Evolutionary conservation across 2,329 filamentous ascomycete species (phyloP), one percentile per base, ranked within the genome.

Genomic region (Gnomoniopsis sp.): DNA sequence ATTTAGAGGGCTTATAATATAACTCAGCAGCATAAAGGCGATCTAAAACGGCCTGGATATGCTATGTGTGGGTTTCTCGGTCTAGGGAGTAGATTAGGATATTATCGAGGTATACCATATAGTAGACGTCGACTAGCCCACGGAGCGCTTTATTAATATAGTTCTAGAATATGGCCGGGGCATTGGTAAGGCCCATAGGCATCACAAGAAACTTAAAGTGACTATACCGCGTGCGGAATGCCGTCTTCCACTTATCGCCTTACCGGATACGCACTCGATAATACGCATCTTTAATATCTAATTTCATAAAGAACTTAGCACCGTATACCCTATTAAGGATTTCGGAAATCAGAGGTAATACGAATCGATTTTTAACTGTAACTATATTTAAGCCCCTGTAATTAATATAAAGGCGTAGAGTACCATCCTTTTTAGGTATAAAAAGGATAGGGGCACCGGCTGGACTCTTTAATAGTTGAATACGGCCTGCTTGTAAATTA

Each of bases 161-260:
- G 6, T 23, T 21, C 46, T 61, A 22, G 21, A 63, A 62, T 19
- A 50, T 58, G 19, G 44, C 38, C 19, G 54, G 49, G 22, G 55
- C 53, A 22, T 65, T 66, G 14, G 55, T 66, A 38, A 72, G 49
- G 1, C 64, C 60, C 58, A 73, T 73, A 15, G 60, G 62, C 55
- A 71, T 70, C 19, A 72, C 53, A 30, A 66, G 44, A 52, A 70
- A 73, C 49, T 72, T 60, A 59, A 62, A 74, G 33, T 66, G 52
- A 2, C 64, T 57, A 52, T 65, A 70, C 19, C 52, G 49, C 10
- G 34, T 68, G 19, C 58, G 50, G 61, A 73, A 73, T 17, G 55
- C 62, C 8, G 54, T 74, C 52, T 72, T 73, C 61, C 61, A 72
- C 63, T 72, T 52, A 33, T 73, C 50, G 22, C 56, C 57, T 65